These are phyloP conservation scores for Seminavis robusta DNA, from an alignment of 108 stramenopile genomes.

Conservation along the genomic window DNA sequence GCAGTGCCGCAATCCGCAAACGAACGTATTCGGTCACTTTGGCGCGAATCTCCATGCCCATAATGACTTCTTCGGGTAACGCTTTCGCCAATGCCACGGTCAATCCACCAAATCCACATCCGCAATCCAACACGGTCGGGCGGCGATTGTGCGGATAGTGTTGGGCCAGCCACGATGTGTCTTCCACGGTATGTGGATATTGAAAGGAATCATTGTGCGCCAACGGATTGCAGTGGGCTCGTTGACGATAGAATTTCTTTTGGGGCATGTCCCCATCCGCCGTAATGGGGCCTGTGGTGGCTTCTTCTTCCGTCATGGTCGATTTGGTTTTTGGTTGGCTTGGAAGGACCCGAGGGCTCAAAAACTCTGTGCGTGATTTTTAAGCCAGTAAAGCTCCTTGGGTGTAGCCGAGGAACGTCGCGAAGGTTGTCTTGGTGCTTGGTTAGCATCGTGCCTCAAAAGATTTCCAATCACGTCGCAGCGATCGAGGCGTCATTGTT, in stretches of 20 bases:
- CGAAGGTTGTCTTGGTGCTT: too few species aligned
- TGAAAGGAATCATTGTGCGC: constrained; percentile 91
- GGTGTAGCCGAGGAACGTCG: too few species aligned
- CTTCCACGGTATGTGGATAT: constrained; percentile 76
- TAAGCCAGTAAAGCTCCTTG: too few species aligned
- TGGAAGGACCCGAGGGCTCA: too few species aligned
- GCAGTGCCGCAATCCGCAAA: constrained; percentile 84
- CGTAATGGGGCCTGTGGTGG: constrained; percentile 54
- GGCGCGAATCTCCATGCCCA: constrained; percentile 95
- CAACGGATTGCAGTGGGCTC: constrained; percentile 97
- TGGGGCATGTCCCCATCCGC: constrained; percentile 84
- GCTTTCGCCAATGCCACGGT: constrained; percentile 77
- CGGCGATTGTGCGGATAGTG: constrained; percentile 52
- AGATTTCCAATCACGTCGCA: too few species aligned
- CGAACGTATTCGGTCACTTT: constrained; percentile 96
- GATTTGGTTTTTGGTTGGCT: too few species aligned
- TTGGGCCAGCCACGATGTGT: constrained; percentile 87
- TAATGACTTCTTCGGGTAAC: constrained; percentile 74
- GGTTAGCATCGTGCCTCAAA: too few species aligned
- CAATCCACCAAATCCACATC: constrained; percentile 97
- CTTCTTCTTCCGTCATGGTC: too few species aligned
- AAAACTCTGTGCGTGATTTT: too few species aligned
- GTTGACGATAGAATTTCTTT: constrained; percentile 95
- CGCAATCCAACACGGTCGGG: constrained; percentile 91
- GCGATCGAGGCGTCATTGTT: too few species aligned